Percentiles rank a stretch among this genome's conserved stretches.
These are phyloP conservation scores for Aspergillus piperis DNA, from an alignment of 2,329 filamentous ascomycete genomes.

Conservation along the genomic window DNA sequence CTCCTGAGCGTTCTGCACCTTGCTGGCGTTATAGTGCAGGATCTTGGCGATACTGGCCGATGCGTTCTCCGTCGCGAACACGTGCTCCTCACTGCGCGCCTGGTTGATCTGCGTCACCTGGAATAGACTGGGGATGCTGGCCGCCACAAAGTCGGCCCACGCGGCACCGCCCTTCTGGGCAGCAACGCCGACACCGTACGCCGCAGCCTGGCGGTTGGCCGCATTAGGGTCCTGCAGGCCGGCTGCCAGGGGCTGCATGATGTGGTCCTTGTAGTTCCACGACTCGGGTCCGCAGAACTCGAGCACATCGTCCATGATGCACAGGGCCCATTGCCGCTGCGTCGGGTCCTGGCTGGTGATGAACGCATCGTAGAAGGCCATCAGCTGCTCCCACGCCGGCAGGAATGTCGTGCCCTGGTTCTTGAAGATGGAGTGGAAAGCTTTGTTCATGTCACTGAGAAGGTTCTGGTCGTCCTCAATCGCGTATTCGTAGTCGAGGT, in stretches of 20 bases:
- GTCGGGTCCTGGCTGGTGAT: conserved; percentile 79
- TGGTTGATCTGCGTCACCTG: conserved; percentile 78
- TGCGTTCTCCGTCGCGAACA: conserved; percentile 96
- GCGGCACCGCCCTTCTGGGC: conserved; percentile 85
- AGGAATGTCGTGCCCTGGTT: conserved; percentile 86
- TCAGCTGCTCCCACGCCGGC: conserved; percentile 80
- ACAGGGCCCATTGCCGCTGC: conserved; percentile 97
- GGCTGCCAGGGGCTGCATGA: conserved; percentile 80
- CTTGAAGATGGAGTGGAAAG: conserved; percentile 98
- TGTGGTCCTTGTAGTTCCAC: conserved; percentile 81
- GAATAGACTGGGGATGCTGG: conserved; percentile 78
- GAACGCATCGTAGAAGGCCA: conserved; percentile 83
- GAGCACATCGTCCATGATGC: conserved; percentile 96
- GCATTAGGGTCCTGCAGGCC: conserved; percentile 84
- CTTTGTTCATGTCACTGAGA: conserved; percentile 99
- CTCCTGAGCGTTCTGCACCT: conserved; percentile 73
- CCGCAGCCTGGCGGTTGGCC: conserved; percentile 91
- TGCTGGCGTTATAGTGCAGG: conserved; percentile 79
- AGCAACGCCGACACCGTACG: conserved; percentile 93
- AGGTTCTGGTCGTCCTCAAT: conserved; percentile 97
- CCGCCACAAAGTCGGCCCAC: conserved; percentile 85
- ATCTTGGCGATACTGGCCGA: conserved; percentile 97
- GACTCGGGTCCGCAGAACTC: conserved; percentile 93
- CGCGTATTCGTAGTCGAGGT: conserved; percentile 81
- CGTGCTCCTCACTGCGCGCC: conserved; percentile 85